Base-by-base conservation (phyloP, 2,329 filamentous ascomycete genomes). In the Aspergillus texensis region DNA sequence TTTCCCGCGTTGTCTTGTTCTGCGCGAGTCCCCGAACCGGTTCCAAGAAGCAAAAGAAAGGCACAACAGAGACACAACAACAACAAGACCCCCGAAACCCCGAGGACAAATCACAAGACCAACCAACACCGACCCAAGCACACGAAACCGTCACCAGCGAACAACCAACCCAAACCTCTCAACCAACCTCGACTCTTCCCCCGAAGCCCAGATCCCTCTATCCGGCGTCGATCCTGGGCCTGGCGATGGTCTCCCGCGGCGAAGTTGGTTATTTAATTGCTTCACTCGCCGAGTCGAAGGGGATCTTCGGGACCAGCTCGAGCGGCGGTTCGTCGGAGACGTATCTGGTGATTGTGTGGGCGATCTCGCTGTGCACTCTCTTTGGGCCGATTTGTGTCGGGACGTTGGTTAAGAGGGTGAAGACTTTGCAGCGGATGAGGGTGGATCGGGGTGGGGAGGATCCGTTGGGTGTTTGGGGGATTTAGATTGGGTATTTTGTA, bases 231-330 rank as follows among this genome's bases (percentile, higher is more conserved):
- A 87, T 94, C 3, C 77, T 94, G 0, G 88, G 88, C 0, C 80
- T 85, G 21, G 86, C 86, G 3, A 94, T 94, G 91, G 85, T 90
- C 0, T 87, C 91, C 0, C 83, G 91, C n/a, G 91, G 91, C 0
- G 91, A 95, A 73, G 92, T 94, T 39, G 91, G 91, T 0, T 93
- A 93, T 65, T 75, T 94, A 50, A 92, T 95, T 65, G 88, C 89
- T 1, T 87, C 89, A 0, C 75, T 93, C 0, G 89, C 89, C 0
- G 84, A 91, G 69, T 83, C 77, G 6, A 78, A 80, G 16, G 82
- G 83, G 0, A 79, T 86, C 12, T 86, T 86, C 43, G 55, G 58
- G 11, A 50, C 14, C 11, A 64, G 48, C 4, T 54, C 66, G 1
- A 63, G 50, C 1, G 62, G 65, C 8, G 69, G 65, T 2, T 74